These are phyloP conservation scores for Globisporangium nunn DNA, from an alignment of 352 stramenopile genomes.

Conservation along the genomic window DNA sequence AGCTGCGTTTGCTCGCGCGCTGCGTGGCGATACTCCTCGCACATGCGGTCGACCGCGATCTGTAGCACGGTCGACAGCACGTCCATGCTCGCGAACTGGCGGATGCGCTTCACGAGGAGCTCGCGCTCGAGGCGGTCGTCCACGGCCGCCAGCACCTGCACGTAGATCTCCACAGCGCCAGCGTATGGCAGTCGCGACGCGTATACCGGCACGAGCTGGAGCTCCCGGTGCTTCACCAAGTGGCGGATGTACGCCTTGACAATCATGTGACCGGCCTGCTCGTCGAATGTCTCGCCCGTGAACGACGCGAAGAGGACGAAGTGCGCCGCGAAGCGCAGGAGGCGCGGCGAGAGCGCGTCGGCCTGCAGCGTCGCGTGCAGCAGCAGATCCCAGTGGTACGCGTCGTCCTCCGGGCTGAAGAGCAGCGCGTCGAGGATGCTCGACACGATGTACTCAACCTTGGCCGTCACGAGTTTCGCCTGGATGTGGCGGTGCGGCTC, in stretches of 20 bases:
- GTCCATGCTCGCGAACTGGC: slow-evolving; percentile 58
- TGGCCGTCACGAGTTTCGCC: slow-evolving; percentile 67
- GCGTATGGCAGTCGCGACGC: slow-evolving; percentile 49
- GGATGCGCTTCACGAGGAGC: slow-evolving; percentile 56
- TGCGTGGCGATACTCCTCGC: slow-evolving; percentile 22
- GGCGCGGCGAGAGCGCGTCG: slow-evolving; percentile 41
- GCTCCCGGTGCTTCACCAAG: slow-evolving; percentile 68
- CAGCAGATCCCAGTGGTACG: slow-evolving; percentile 66
- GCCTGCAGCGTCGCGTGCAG: slow-evolving; percentile 31
- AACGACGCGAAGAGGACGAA: slow-evolving; percentile 71
- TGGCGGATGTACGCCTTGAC: slow-evolving; percentile 80
- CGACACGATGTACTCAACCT: slow-evolving; percentile 73
- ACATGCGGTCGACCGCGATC: slow-evolving; percentile 45
- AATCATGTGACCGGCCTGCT: slow-evolving; percentile 65
- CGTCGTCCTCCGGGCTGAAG: slow-evolving; percentile 32
- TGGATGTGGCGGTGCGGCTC: slow-evolving; percentile 73
- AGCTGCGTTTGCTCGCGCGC: slow-evolving; percentile 20
- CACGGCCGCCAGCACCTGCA: slow-evolving; percentile 58
- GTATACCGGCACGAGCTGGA: slow-evolving; percentile 73
- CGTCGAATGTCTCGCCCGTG: slow-evolving; percentile 62
- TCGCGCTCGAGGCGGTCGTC: slow-evolving; percentile 62
- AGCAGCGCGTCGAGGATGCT: slow-evolving; percentile 51
- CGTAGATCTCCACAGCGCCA: slow-evolving; percentile 62
- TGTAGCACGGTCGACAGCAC: slow-evolving; percentile 55
- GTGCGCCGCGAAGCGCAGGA: slow-evolving; percentile 74